Percentiles rank a stretch among this genome's conserved stretches.
Conservation (phyloP, 352 stramenopile species). For the Pythium dissimile region DNA sequence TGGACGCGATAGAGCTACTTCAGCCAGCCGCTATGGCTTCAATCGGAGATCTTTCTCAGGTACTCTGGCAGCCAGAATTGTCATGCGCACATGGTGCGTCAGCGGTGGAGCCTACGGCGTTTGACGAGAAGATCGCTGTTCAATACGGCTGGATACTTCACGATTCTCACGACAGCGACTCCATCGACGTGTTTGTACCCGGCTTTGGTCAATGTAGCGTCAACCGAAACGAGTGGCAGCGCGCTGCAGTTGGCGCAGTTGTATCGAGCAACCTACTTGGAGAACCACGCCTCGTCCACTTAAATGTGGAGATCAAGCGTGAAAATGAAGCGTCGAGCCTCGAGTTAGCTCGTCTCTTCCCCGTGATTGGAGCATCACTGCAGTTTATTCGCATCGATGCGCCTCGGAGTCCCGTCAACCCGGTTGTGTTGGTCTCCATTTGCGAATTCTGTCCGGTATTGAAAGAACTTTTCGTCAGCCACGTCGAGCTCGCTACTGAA, state of each 20-base stretch:
- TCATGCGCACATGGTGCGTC: not conserved
- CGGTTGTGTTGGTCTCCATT: not conserved
- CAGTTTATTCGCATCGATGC: not conserved
- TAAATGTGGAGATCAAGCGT: not conserved
- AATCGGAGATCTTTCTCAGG: not conserved
- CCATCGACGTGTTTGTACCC: slow-evolving; percentile 31
- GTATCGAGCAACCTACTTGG: not conserved
- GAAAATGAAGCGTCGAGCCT: too few species aligned
- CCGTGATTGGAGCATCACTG: not conserved
- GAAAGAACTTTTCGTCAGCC: not conserved
- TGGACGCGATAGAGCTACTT: not conserved
- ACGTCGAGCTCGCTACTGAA: not conserved
- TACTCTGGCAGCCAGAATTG: not conserved
- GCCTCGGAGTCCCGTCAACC: not conserved
- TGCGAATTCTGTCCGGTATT: not conserved
- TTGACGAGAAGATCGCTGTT: not conserved
- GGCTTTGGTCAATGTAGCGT: slow-evolving; percentile 28
- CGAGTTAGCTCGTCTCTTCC: not conserved
- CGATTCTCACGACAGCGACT: slow-evolving; percentile 19
- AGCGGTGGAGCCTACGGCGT: not conserved
- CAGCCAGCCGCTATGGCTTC: not conserved
- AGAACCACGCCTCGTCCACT: not conserved
- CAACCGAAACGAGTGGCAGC: not conserved
- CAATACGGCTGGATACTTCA: slow-evolving; percentile 21
- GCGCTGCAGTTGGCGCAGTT: not conserved